phyloP scores from a whole-genome alignment of 805 yeast species.

The Wickerhamomyces hampshirensis region DNA sequence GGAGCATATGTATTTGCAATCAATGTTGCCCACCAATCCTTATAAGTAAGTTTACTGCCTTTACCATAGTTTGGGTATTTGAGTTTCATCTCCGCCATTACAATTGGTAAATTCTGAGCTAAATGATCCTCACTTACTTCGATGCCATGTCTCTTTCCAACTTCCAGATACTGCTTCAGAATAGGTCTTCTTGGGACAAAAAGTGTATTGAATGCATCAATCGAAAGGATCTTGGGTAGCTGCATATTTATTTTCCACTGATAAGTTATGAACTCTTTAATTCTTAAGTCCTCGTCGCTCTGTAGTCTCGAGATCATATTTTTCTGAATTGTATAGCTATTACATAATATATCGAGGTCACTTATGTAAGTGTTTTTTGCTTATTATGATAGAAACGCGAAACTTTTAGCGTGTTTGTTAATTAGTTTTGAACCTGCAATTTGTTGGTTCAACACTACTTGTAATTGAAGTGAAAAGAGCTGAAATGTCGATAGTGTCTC shows the following conservation, averaged over 20 bases:
- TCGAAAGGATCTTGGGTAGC: slow-evolving; percentile 45
- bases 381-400: too few species aligned
- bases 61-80: slow-evolving; percentile 65
- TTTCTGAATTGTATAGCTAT: too few species aligned
- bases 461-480: too few species aligned
- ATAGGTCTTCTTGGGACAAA: slow-evolving; percentile 54
- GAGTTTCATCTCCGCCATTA: slow-evolving; percentile 32
- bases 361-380: too few species aligned
- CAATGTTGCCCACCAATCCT: slow-evolving; percentile 57
- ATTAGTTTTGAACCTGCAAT: too few species aligned
- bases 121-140: slow-evolving; percentile 23
- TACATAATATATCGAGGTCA: too few species aligned
- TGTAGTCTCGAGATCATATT: too few species aligned
- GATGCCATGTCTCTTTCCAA: slow-evolving; percentile 44
- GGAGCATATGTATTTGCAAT: slow-evolving; percentile 41
- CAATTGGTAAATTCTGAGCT: slow-evolving; percentile 14
- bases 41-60: slow-evolving; percentile 25
- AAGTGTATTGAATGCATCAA: slow-evolving; percentile 67
- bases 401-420: too few species aligned
- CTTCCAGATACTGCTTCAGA: slow-evolving; percentile 45
- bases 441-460: too few species aligned
- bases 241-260: slow-evolving; percentile 91
- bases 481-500: slow-evolving; percentile 93
- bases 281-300: slow-evolving; percentile 90
- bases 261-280: slow-evolving; percentile 91